Evolutionary conservation across 2,329 filamentous ascomycete genomes (phyloP), one percentile per base, ranked within the genome.

Genomic region (Botrytis tulipae): DNA sequence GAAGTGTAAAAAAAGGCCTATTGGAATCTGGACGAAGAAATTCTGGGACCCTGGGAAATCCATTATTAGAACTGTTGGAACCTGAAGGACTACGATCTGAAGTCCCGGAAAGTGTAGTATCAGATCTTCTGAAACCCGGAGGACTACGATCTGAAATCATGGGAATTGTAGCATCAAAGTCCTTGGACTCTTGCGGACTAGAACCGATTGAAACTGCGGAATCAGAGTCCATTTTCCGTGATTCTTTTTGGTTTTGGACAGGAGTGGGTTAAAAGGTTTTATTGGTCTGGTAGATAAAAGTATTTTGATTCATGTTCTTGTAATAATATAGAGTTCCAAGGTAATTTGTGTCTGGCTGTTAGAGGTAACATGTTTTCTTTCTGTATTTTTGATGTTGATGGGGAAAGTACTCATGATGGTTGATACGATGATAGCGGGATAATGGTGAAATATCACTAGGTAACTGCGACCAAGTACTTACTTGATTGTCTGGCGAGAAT

Each of bases 11-110:
- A 54, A 16, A 6, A 16, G 25, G 14, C 25, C 4, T 7, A 7
- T n/a, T 54, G 25, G 5, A n/a, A 54, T n/a, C 48, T 4, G 22
- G 20, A 46, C 1, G 1, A 9, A 1, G 0, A 46, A 8, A 1
- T 5, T n/a, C 10, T 0, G 46, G 12, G 4, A 14, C 4, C 22
- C 25, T 14, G 10, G 48, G 9, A n/a, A n/a, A 1, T n/a, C 4
- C 25, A n/a, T 1, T 6, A 14, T n/a, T 22, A 51, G 25, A n/a
- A 4, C 3, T 14, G 25, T 3, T n/a, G 10, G 0, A 6, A 14
- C 25, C 10, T 14, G 48, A 4, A 14, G 4, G 0, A 25, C 8
- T 0, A 9, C 4, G 44, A 48, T 25, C 20, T 12, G 46, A 25
- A 4, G 4, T 3, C 4, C 25, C 14, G 48, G 25, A 6, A n/a